A percentile compares a stretch with the other conserved stretches of the same genome.
These are phyloP conservation scores for Fraxinus sp. DNA, from an alignment of 305 asterid species.

Conservation along the genomic window DNA sequence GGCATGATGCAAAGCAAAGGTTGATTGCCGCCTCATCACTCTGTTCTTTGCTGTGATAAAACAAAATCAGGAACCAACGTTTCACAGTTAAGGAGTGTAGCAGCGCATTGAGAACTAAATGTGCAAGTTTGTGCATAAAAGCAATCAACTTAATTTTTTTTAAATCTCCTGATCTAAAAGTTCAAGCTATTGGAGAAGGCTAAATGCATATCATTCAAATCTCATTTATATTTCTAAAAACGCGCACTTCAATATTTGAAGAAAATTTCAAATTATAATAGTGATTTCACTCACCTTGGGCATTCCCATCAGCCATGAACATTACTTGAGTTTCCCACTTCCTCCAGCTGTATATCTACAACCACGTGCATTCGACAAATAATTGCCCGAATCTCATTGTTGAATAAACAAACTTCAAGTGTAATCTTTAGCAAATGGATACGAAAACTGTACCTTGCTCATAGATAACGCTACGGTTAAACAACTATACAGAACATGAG, in stretches of 20 bases:
- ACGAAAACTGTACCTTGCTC: conserved; percentile 59
- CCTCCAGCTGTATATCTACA: conserved; percentile 94
- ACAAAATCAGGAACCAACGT: conserved; percentile 1
- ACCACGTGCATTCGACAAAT: conserved; percentile 11
- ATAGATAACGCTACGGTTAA: conserved; percentile 68
- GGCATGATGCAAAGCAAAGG: conserved; percentile 77
- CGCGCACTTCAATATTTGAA: not conserved
- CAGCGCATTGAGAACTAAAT: not conserved
- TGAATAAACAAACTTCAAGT: not conserved
- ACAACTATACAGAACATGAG: conserved; percentile 79
- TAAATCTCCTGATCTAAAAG: not conserved
- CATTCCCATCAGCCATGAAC: conserved; percentile 42
- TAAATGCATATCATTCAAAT: not conserved
- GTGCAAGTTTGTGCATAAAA: not conserved
- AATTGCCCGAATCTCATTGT: not conserved
- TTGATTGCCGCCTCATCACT: conserved; percentile 83
- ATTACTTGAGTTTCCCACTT: conserved; percentile 82
- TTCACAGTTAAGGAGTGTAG: not conserved
- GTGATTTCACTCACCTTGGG: conserved; percentile 43
- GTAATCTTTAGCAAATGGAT: not conserved
- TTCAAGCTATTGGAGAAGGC: not conserved
- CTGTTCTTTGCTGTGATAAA: conserved; percentile 45
- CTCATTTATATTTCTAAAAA: not conserved
- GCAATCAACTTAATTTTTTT: not conserved
- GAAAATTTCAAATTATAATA: not conserved